Evolutionary conservation across 2,329 filamentous ascomycete species (phyloP), one percentile per base, ranked within the genome.

Genomic region (Lasiodiplodia citricola): DNA sequence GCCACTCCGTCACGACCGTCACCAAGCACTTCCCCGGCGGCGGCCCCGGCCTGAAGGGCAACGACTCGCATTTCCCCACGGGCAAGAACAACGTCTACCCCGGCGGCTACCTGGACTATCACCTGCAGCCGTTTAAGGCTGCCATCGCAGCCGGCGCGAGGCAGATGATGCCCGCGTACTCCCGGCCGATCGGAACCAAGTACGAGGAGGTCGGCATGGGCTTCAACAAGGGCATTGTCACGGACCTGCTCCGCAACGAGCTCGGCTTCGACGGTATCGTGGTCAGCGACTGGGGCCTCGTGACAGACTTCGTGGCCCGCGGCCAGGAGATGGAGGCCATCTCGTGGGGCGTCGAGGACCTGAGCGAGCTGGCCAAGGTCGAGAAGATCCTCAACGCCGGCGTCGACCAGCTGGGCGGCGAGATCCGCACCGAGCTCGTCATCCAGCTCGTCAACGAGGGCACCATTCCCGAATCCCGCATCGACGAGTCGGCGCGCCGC

Each of bases 1-100:
- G 74, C 0, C 70, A 80, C 35, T 84, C 82, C 2, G 81, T 86
- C 3, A 81, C 80, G 1, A 83, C 85, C 0, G 81, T 86, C 1
- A 85, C 84, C 0, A 87, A 87, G 74, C 85, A 87, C 70, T 87
- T 87, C 71, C 85, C 85, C 0, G 85, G 85, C 4, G 83, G 80
- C 8, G 85, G 85, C 0, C 80, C 85, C 0, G 79, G 83, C 72
- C 75, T 84, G 68, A 75, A 84, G 57, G 85, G 85, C 23, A 83
- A 86, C 57, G 85, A 87, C 71, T 81, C 83, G 18, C 85, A 87
- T 67, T 87, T 87, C 70, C 74, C 75, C 0, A 86, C 86, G 68
- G 85, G 85, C 38, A 85, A 85, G 73, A 84, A 87, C 66, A 77
- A 81, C 69, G 82, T 81, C 0, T 87, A 86, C 60, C 85, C 85